Conservation (phyloP, 2,329 filamentous ascomycete species). For the Rhinocladiella similis region DNA sequence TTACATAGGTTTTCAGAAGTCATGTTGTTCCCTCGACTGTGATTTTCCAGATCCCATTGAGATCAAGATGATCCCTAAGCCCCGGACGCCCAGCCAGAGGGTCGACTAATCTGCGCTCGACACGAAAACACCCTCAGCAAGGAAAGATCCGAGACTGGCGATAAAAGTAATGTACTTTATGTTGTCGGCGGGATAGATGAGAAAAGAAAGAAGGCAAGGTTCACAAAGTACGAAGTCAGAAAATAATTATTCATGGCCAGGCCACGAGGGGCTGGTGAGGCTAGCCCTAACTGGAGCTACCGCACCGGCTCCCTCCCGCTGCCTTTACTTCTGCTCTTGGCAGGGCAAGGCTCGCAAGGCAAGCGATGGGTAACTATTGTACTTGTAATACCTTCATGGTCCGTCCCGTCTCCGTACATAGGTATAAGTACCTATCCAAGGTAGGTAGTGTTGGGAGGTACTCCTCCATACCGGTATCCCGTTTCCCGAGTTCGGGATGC, state of each 20-base stretch:
- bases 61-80: slow-evolving; percentile 32
- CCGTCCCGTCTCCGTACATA: too few species aligned
- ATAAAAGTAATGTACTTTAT: slow-evolving; percentile 26
- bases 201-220: slow-evolving; percentile 10
- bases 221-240: background rate
- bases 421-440: too few species aligned
- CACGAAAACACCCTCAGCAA: slow-evolving; percentile 29
- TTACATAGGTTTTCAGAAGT: background rate
- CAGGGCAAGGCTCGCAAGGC: too few species aligned
- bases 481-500: too few species aligned
- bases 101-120: slow-evolving; percentile 25
- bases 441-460: too few species aligned
- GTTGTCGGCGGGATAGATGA: slow-evolving; percentile 24
- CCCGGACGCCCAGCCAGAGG: slow-evolving; percentile 33
- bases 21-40: slow-evolving; percentile 31
- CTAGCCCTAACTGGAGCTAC: too few species aligned
- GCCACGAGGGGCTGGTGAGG: too few species aligned
- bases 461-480: too few species aligned
- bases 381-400: too few species aligned
- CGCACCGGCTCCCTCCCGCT: too few species aligned
- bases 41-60: slow-evolving; percentile 33
- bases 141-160: slow-evolving; percentile 24
- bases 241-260: background rate
- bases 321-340: too few species aligned
- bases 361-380: too few species aligned